Base-by-base conservation (phyloP, 2,329 filamentous ascomycete genomes). In the Cladosporium colombiae region DNA sequence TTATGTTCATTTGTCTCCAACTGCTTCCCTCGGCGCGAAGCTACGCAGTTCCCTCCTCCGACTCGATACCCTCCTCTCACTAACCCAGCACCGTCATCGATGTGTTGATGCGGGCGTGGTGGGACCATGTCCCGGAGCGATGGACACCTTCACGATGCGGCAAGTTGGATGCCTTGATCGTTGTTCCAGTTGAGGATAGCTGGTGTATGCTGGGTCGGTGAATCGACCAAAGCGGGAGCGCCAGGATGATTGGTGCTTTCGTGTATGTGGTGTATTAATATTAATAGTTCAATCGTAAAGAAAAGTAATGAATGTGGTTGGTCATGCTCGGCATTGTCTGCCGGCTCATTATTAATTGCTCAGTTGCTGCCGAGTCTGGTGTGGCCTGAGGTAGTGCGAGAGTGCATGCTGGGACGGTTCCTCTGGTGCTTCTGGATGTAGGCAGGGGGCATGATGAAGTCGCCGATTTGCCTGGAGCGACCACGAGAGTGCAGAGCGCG, bases 361-460 rank as follows among this genome's bases (percentile, higher is more conserved):
- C 61, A 63, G 33, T 46, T 46, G 49, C 61, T 63, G 61, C 61
- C 61, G 25, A 63, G 61, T 63, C 61, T 63, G 50, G 61, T 63
- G 61, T 63, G 61, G 31, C 61, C 61, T 21, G 61, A 63, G 25
- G 61, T 63, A 16, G 60, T 62, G 33, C 60, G 60, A 44, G 60
- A 62, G 60, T 62, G 60, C 46, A 55, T 63, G 33, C 61, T 53
- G 25, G 59, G 46, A 49, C 61, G 61, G 61, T 53, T 63, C 18
- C 61, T 55, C 61, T 63, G 61, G 61, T 63, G 61, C 61, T 63
- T 53, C 35, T 63, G 50, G n/a, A 63, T 63, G 50, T 63, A 63
- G 8, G 61, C 61, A 56, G 61, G 61, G 2, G 61, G 49, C 61
- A 63, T 63, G 61, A 63, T 63, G 61, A 63, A 63, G 50, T 63